Percentiles rank a stretch among this genome's conserved stretches.
Conservation (phyloP, 768 basidiomycete species). For the Udeniomyces megalosporus region DNA sequence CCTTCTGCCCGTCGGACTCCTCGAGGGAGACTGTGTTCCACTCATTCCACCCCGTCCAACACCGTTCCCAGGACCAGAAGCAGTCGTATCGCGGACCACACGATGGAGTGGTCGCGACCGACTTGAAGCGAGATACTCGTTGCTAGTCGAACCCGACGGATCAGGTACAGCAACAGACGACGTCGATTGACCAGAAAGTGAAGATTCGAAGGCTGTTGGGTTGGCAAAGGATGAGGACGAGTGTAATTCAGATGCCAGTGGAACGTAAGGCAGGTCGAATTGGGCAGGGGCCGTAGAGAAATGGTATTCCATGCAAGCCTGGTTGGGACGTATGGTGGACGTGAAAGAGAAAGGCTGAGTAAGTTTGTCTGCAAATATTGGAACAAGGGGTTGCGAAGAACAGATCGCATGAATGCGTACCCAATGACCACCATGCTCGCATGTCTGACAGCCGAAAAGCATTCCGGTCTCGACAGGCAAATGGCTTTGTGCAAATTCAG, state of each 20-base stretch:
- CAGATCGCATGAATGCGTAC: neutral
- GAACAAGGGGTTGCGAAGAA: neutral
- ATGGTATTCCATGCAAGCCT: neutral
- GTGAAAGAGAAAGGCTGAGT: neutral
- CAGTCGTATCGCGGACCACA: neutral
- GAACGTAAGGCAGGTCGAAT: neutral
- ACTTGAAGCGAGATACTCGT: neutral
- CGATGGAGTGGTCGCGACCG: neutral
- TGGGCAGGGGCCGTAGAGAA: neutral
- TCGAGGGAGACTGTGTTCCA: no score
- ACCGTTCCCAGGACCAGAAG: neutral
- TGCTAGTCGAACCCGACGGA: no score
- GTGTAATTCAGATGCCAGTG: neutral
- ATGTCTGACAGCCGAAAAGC: neutral
- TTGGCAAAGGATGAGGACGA: neutral
- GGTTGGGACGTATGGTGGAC: neutral
- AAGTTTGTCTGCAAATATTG: neutral
- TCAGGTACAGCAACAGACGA: neutral
- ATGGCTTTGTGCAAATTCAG: neutral
- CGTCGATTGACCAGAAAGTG: neutral
- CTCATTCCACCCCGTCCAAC: neutral
- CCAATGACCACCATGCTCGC: conserved; percentile 12
- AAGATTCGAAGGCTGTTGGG: neutral
- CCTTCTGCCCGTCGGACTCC: neutral
- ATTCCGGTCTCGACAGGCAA: neutral